Conservation (phyloP, 208 protist species). For the Blastocrithidia nonstop region DNA sequence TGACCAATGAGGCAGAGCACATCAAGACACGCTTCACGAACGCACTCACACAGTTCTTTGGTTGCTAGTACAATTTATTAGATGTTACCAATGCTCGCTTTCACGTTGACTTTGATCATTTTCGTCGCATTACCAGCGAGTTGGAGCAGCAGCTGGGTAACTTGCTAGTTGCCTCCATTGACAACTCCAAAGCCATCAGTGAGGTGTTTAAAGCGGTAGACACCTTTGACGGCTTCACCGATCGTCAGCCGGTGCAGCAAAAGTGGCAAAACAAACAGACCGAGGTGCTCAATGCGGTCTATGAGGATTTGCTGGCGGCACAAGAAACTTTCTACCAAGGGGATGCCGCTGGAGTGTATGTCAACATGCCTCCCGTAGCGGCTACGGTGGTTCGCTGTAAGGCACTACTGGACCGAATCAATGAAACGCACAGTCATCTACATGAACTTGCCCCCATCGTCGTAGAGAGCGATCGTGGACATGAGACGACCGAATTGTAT, state of each 20-base stretch:
- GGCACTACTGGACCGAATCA: conserved; percentile 90
- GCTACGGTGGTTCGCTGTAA: conserved; percentile 84
- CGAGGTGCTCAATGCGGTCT: conserved; percentile 62
- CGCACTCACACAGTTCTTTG: conserved; percentile 61
- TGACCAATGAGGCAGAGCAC: conserved; percentile 79
- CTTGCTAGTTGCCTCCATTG: conserved; percentile 87
- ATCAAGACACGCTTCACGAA: conserved; percentile 81
- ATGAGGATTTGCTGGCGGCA: conserved; percentile 75
- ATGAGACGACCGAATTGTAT: conserved; percentile 70
- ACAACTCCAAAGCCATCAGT: conserved; percentile 86
- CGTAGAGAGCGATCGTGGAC: conserved; percentile 70
- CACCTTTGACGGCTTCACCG: conserved; percentile 91
- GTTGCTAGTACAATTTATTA: conserved; percentile 89
- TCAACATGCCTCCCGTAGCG: conserved; percentile 88
- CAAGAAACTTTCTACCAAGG: conserved; percentile 88
- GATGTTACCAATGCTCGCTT: conserved; percentile 89
- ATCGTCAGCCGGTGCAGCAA: conserved; percentile 85
- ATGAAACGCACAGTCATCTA: conserved; percentile 75
- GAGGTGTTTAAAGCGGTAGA: conserved; percentile 93
- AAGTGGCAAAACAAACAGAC: conserved; percentile 91
- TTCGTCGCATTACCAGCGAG: conserved; percentile 72
- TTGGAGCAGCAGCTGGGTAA: conserved; percentile 87
- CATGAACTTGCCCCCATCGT: conserved; percentile 51
- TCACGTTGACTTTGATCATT: conserved; percentile 86
- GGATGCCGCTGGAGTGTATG: conserved; percentile 56